Evolutionary conservation across 1,139 yeast genomes (phyloP).

Genomic region (Kodamaea plutei): DNA sequence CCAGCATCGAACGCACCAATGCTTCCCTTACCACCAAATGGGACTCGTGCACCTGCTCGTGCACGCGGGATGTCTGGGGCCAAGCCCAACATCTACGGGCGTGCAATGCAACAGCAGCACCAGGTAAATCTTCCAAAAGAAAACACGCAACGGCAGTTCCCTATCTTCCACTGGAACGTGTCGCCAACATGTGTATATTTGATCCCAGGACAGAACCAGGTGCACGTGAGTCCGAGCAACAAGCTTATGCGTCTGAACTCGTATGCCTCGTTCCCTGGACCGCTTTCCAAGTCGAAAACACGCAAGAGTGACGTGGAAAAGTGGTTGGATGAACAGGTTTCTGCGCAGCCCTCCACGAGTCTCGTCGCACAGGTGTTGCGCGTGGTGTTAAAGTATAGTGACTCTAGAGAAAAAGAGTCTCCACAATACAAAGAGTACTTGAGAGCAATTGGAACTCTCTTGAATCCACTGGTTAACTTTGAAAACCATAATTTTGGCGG

Average conservation of each 20-base stretch:
- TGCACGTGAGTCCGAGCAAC: conserved; percentile 18
- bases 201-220: conserved; percentile 20
- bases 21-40: conserved; percentile 5
- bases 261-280: conserved; percentile 54
- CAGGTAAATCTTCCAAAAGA: conserved; percentile 29
- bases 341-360: conserved; percentile 20
- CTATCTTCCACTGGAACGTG: conserved; percentile 70
- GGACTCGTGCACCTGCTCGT: conserved; percentile 5
- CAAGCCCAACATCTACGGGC: conserved; percentile 18
- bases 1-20: neutral
- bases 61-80: conserved; percentile 25
- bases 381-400: conserved; percentile 27
- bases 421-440: conserved; percentile 19
- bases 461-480: conserved; percentile 35
- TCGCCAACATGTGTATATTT: conserved; percentile 27
- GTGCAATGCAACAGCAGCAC: conserved; percentile 15
- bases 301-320: conserved; percentile 62
- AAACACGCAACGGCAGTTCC: conserved; percentile 59
- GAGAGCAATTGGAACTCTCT: conserved; percentile 23
- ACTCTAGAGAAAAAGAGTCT: conserved; percentile 7
- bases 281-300: conserved; percentile 51
- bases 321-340: conserved; percentile 44
- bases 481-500: conserved; percentile 6
- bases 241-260: conserved; percentile 17
- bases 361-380: conserved; percentile 30